These are phyloP conservation scores for Scedosporium boydii DNA, from an alignment of 2,329 filamentous ascomycete species.

Conservation along the genomic window DNA sequence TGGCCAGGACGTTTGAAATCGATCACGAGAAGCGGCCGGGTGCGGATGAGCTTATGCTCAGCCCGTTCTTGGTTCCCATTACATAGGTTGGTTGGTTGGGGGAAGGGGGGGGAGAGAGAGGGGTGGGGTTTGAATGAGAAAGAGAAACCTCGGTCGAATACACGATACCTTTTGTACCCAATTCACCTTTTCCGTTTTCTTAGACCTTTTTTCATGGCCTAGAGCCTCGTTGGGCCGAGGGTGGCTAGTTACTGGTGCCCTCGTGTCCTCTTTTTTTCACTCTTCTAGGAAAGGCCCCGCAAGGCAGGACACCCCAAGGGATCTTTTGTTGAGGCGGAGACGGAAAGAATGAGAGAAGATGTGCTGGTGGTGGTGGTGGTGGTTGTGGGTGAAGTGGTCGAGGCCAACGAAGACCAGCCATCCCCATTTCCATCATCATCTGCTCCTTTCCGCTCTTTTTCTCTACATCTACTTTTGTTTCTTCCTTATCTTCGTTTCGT, in stretches of 20 bases:
- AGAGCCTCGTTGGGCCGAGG: neutral
- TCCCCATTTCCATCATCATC: neutral
- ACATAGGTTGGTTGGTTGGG: slow-evolving; percentile 29
- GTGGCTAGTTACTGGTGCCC: neutral
- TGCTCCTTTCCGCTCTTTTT: neutral
- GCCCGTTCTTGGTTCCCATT: slow-evolving; percentile 70
- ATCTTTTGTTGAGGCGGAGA: neutral
- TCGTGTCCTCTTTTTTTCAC: slow-evolving; percentile 1
- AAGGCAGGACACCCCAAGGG: neutral
- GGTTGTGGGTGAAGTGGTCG: neutral
- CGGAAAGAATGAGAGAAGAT: neutral
- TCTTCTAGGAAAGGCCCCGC: neutral
- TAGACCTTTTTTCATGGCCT: neutral
- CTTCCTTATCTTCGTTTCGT: neutral
- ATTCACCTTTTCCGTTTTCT: neutral
- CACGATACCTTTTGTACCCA: neutral
- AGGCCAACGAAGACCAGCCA: neutral
- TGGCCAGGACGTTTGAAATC: slow-evolving; percentile 86
- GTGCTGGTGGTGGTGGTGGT: neutral
- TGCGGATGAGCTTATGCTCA: slow-evolving; percentile 80
- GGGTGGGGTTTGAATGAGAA: neutral
- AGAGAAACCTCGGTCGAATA: neutral
- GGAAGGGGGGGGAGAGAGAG: neutral
- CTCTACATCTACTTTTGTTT: slow-evolving; percentile 1
- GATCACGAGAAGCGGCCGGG: slow-evolving; percentile 87